These are phyloP conservation scores for Rhizopogon vesiculosus DNA, from an alignment of 768 basidiomycete genomes.

Conservation along the genomic window DNA sequence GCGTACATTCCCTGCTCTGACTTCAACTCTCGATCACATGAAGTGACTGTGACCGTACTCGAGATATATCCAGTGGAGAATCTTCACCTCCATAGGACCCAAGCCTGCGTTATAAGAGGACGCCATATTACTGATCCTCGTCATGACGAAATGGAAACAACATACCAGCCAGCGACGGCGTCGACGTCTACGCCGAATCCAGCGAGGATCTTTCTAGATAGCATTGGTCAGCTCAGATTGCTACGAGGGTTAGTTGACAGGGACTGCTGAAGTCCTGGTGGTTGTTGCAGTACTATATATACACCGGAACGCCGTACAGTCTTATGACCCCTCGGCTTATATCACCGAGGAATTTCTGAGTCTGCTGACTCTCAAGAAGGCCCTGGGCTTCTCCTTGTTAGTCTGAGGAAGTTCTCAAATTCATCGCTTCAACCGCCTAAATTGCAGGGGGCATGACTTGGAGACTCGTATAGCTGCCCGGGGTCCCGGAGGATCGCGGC, in stretches of 20 bases:
- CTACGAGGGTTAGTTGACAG: neutral
- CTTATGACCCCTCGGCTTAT: neutral
- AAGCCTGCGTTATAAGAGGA: constrained; percentile 35
- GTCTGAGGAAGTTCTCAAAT: too few relatives aligned
- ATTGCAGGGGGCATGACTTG: too few relatives aligned
- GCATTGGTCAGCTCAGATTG: constrained; percentile 26
- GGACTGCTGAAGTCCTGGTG: neutral
- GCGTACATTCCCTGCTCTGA: constrained; percentile 56
- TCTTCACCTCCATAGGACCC: constrained; percentile 74
- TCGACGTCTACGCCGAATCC: constrained; percentile 71
- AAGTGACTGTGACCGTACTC: constrained; percentile 27
- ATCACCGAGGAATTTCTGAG: neutral
- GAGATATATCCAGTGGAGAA: constrained; percentile 63
- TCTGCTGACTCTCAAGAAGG: neutral
- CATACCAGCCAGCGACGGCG: constrained; percentile 63
- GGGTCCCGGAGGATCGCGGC: too few relatives aligned
- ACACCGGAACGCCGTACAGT: neutral
- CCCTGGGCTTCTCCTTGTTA: too few relatives aligned
- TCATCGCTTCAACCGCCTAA: too few relatives aligned
- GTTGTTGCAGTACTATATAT: neutral
- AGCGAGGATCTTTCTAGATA: constrained; percentile 45
- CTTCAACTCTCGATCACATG: neutral
- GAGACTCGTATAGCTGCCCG: too few relatives aligned
- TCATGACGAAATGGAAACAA: neutral
- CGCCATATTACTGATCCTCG: neutral